A percentile compares a stretch with the other conserved stretches of the same genome.
Conservation (phyloP, 495 filamentous ascomycete species). For the Tuber umbilicatum region DNA sequence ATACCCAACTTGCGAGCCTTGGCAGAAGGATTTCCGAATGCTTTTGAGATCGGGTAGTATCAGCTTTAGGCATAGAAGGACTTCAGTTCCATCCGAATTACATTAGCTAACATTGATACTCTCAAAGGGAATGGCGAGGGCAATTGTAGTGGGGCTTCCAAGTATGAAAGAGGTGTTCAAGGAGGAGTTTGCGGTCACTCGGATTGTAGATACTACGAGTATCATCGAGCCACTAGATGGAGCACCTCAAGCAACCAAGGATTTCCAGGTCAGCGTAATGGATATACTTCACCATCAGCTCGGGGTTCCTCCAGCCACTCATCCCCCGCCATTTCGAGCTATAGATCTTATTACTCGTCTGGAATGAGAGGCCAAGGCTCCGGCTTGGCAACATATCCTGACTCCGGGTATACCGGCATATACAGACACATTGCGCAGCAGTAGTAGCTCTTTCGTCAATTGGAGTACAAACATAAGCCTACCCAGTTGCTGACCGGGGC, state of each 20-base stretch:
- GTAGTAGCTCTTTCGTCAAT: background rate
- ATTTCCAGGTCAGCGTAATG: background rate
- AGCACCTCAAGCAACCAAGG: slow-evolving; percentile 4
- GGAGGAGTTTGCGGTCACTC: slow-evolving; percentile 13
- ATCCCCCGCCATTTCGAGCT: background rate
- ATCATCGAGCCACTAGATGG: slow-evolving; percentile 11
- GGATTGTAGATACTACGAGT: slow-evolving; percentile 19
- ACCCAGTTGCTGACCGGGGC: background rate
- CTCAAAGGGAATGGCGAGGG: slow-evolving; percentile 15
- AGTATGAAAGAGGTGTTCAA: slow-evolving; percentile 24
- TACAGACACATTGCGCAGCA: background rate
- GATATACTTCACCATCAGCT: background rate
- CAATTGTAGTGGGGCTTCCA: slow-evolving; percentile 20
- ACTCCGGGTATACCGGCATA: background rate
- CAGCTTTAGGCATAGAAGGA: no score
- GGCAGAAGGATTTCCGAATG: no score
- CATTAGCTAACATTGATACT: background rate
- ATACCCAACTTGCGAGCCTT: no score
- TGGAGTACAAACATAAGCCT: background rate
- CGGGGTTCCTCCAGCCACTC: background rate
- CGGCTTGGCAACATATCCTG: background rate
- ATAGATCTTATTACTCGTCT: background rate
- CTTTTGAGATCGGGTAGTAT: no score
- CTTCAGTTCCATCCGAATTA: background rate
- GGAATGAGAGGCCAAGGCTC: background rate